Base-by-base conservation (phyloP, 257 asterid species). In the Striga asiatica region DNA sequence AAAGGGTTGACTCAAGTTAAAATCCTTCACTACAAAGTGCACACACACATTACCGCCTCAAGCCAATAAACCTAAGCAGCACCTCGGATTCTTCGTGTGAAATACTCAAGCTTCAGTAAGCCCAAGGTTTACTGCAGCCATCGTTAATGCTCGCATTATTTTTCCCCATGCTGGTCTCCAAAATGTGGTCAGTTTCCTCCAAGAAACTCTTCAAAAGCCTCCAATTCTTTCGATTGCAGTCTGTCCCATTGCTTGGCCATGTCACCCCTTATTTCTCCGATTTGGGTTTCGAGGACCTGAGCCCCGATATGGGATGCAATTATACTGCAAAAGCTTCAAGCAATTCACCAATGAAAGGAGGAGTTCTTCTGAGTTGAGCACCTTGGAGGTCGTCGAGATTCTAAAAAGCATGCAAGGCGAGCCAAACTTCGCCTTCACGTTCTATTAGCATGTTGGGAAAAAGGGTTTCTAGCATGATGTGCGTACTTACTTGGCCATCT, bases 201-300 rank as follows among this genome's bases (percentile, higher is more conserved):
- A 70, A 23, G 58, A 63, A 57, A 4, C 31, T 68, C 25, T 59
- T 60, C 51, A 67, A 46, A 51, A 61, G 29, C 63, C 60, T 41
- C 62, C 81, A 65, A 24, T 78, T 67, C 46, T 42, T 62, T 54
- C 73, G 80, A 38, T 72, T 60, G 5, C 73, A 59, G 16, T 72
- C 86, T 23, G 71, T 75, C 71, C 78, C 80, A 6, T 76, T 93
- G n/a, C 79, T 73, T 35, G 87, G 85, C 22, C 81, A 76, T 52
- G 76, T 77, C 76, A 74, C 71, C 48, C 70, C 81, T 19, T 74
- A 57, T 61, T 61, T 58, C 20, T 73, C 89, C 0, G 82, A 78
- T 56, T 74, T 83, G 23, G 67, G 76, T 60, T 70, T 74, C 5
- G 95, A 81, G 50, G 84, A 80, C 52, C 58, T 32, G 24, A 37